Evolutionary conservation across 192 early-diverging fungal genomes (phyloP).

Genomic region (Backusella tuberculispora): DNA sequence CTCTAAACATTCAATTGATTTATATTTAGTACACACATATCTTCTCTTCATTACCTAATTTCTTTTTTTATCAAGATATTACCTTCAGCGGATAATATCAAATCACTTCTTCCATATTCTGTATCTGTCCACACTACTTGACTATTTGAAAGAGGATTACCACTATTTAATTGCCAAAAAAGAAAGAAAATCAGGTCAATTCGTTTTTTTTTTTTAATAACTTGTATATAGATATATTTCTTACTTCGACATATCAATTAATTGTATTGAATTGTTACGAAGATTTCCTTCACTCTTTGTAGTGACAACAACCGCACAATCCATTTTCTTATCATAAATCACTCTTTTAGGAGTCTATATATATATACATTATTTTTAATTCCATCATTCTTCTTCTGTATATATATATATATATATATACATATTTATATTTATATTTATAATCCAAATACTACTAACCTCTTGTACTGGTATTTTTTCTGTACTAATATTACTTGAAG

Average conservation of each 20-base stretch:
- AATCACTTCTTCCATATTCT: constrained; percentile 10
- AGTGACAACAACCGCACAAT: constrained; percentile 4
- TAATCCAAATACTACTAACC: neutral
- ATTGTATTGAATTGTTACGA: neutral
- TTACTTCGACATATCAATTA: constrained; percentile 13
- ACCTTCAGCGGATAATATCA: constrained; percentile 9
- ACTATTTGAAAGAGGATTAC: neutral
- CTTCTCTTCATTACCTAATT: neutral
- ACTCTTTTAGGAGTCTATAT: constrained; percentile 22
- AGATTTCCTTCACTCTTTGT: neutral
- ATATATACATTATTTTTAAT: neutral
- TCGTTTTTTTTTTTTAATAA: neutral
- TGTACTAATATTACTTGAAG: neutral
- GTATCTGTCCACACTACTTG: constrained; percentile 13
- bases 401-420: too few species aligned
- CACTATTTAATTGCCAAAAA: constrained; percentile 1
- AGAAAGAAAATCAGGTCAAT: too few species aligned
- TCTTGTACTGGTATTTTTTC: constrained; percentile 2
- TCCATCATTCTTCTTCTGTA: too few species aligned
- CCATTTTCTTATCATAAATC: neutral
- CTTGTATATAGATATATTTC: neutral
- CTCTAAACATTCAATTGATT: constrained; percentile 3
- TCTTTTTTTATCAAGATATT: constrained; percentile 10
- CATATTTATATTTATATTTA: too few species aligned
- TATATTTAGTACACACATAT: neutral